A percentile compares a stretch with the other conserved stretches of the same genome.
Evolutionary conservation across 1,284 basidiomycete species (phyloP).

Genomic region (Sphaerobolus stellatus): DNA sequence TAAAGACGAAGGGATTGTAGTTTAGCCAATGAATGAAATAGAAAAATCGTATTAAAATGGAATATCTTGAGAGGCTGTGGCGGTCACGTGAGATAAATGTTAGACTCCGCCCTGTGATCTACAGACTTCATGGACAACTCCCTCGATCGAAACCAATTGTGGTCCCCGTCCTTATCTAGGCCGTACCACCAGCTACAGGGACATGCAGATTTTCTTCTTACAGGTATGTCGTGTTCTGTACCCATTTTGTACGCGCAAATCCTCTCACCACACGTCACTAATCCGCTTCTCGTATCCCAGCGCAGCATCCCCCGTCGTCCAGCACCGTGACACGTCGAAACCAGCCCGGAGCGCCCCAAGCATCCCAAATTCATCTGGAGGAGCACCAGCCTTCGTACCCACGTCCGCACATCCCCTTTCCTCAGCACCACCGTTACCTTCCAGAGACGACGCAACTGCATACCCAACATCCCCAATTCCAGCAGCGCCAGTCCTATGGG

Average conservation of each 20-base stretch:
- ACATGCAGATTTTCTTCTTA: slow-evolving; percentile 9
- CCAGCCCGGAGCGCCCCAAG: slow-evolving; percentile 4
- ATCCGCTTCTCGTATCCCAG: slow-evolving; percentile 2
- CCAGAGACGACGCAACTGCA: neutral
- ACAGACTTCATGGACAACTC: slow-evolving; percentile 12
- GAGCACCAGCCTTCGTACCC: slow-evolving; percentile 11
- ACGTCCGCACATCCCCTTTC: slow-evolving; percentile 10
- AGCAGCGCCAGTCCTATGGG: neutral
- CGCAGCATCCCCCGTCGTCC: neutral
- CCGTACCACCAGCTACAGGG: slow-evolving; percentile 13
- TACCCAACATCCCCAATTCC: slow-evolving; percentile 1
- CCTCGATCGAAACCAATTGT: slow-evolving; percentile 15
- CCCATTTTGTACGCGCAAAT: neutral
- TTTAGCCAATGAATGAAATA: too few species aligned
- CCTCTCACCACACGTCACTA: slow-evolving; percentile 3
- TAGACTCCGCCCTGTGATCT: slow-evolving; percentile 5
- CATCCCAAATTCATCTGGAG: slow-evolving; percentile 14
- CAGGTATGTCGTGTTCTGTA: slow-evolving; percentile 7
- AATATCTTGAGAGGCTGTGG: too few species aligned
- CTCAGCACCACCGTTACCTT: neutral
- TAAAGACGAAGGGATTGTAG: slow-evolving; percentile 19
- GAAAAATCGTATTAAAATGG: too few species aligned
- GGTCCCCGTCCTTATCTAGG: slow-evolving; percentile 14
- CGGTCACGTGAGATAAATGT: too few species aligned
- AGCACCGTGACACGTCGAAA: slow-evolving; percentile 4